Evolutionary conservation across 164 flowering plant genomes (phyloP), one percentile per base, ranked within the genome.

Genomic region (Macadamia tetraphylla): DNA sequence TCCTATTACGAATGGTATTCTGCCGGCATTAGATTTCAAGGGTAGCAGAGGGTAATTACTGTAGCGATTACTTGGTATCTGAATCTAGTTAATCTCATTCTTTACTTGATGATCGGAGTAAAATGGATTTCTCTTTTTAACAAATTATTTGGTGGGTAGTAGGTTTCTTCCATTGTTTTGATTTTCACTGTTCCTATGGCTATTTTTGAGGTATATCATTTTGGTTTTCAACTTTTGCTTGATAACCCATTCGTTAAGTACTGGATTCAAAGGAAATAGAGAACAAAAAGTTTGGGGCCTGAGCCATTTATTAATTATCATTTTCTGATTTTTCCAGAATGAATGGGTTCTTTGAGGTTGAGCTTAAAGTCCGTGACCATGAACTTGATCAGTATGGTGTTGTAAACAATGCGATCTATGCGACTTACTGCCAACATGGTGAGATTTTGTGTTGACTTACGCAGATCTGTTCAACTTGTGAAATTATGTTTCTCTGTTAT

Each of bases 321-420:
- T 7, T 10, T 55, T 63, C 65, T 59, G 48, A 30, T 11, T 23
- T 49, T 67, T 49, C 46, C 83, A 94, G 97, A 71, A 92, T 87
- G 95, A 77, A 74, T 60, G 78, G 71, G 6, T 90, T 84, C 57
- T 70, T 79, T 55, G 87, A 91, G 7, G 78, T 90, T 43, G 92
- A 90, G 75, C 87, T 94, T 46, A 85, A 92, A 75, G 98, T 94
- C 46, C 87, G 95, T 2, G 97, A 90, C 67, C 90, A 94, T 76
- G 97, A 92, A 76, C 76, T 88, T 61, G 97, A 94, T 84, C 98
- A 94, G 73, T 94, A 84, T 77, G 98, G 98, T 11, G 97, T 91
- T 18, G 98, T 92, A 14, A 92, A 92, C 78, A 94, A 94, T 85
- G 91, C 97, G 58, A 75, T 86, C 68, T 94, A 90, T 76, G 94